Conservation (phyloP, 805 yeast species). For the Candida suzukii region DNA sequence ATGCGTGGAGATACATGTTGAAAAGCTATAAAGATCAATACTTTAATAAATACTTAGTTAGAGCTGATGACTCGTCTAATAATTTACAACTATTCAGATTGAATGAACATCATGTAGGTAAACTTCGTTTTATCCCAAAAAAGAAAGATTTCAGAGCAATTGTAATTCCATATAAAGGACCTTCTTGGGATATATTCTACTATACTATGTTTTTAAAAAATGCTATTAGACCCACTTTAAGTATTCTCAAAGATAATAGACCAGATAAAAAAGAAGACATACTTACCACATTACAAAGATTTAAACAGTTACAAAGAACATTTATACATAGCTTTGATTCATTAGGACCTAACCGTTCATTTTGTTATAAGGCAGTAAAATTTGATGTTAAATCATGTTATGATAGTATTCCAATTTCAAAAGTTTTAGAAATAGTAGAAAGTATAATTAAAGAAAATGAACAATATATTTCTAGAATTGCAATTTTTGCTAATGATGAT, state of each 20-base stretch:
- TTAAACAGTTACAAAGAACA: too few species aligned
- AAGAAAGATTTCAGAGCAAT: slow-evolving; percentile 50
- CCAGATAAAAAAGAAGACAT: slow-evolving; percentile 2
- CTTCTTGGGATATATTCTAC: slow-evolving; percentile 24
- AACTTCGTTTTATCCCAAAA: slow-evolving; percentile 53
- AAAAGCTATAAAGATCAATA: slow-evolving; percentile 37
- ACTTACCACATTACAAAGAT: too few species aligned
- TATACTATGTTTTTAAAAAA: slow-evolving; percentile 28
- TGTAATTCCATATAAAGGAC: slow-evolving; percentile 42
- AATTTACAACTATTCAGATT: slow-evolving; percentile 6
- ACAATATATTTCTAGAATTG: background rate
- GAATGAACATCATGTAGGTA: slow-evolving; percentile 30
- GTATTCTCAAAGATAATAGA: too few species aligned
- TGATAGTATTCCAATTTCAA: slow-evolving; percentile 56
- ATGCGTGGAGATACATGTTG: slow-evolving; percentile 44
- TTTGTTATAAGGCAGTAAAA: too few species aligned
- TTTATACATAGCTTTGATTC: too few species aligned
- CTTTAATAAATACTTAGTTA: slow-evolving; percentile 30
- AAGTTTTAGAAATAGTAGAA: slow-evolving; percentile 12
- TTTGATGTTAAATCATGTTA: slow-evolving; percentile 76
- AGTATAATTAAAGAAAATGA: slow-evolving; percentile 4
- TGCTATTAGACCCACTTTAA: slow-evolving; percentile 37
- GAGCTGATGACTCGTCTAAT: too few species aligned
- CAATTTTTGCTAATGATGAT: too few species aligned
- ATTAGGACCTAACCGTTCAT: too few species aligned